A percentile compares a stretch with the other conserved stretches of the same genome.
phyloP scores from a whole-genome alignment of 257 asterid genomes.

The Penstemon davidsonii region DNA sequence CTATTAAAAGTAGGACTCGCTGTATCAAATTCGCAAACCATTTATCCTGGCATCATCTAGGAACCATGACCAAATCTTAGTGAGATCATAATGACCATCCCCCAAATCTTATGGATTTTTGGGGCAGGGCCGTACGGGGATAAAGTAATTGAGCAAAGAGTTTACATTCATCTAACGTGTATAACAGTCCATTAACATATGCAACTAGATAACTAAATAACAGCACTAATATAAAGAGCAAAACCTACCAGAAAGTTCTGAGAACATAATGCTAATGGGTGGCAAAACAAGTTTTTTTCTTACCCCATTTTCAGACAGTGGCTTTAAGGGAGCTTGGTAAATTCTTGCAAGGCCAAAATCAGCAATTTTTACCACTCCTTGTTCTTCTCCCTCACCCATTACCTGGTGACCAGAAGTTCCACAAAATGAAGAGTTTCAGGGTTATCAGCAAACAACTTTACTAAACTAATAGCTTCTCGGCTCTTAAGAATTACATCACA shows the following conservation, averaged over 20 bases:
- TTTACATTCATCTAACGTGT: background rate
- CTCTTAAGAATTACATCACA: conserved; percentile 4
- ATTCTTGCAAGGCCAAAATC: conserved; percentile 99
- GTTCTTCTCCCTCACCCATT: conserved; percentile 99
- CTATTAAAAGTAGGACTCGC: too few relatives aligned
- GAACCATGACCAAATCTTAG: too few relatives aligned
- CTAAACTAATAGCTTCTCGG: conserved; percentile 2
- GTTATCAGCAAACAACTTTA: background rate
- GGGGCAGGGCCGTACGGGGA: background rate
- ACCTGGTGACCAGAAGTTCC: conserved; percentile 50
- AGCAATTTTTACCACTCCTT: conserved; percentile 93
- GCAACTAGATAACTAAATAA: background rate
- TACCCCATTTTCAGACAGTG: conserved; percentile 93
- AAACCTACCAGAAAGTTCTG: background rate
- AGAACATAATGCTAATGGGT: conserved; percentile 4
- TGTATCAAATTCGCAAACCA: too few relatives aligned
- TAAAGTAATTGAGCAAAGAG: background rate
- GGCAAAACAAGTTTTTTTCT: conserved; percentile 26
- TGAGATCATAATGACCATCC: too few relatives aligned
- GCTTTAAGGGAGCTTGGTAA: conserved; percentile 89
- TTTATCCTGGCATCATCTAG: too few relatives aligned
- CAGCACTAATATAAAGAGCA: background rate
- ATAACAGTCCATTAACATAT: background rate
- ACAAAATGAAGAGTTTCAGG: conserved; percentile 21
- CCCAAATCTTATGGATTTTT: too few relatives aligned